Evolutionary conservation across 2,329 filamentous ascomycete species (phyloP).

Genomic region (Pezicula neosporulosa): DNA sequence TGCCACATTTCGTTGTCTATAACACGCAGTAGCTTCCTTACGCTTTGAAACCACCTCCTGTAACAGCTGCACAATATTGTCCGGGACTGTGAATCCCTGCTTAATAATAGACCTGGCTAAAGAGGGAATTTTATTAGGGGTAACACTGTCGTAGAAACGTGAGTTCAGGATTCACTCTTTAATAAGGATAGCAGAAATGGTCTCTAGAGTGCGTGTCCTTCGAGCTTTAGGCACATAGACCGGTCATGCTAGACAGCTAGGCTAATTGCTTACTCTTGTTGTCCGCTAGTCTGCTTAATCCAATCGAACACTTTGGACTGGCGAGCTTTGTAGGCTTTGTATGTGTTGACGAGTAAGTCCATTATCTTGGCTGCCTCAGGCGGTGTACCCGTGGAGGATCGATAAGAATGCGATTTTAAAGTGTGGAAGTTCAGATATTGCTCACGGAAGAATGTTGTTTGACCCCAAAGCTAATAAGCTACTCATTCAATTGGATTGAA

Average conservation of each 20-base stretch:
- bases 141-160: slow-evolving; percentile 4
- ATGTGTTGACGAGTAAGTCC: slow-evolving; percentile 7
- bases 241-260: not conserved
- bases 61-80: not conserved
- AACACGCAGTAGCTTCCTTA: slow-evolving; percentile 2
- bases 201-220: not conserved
- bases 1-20: not conserved
- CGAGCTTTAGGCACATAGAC: too few species aligned
- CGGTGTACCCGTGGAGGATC: too few species aligned
- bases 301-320: slow-evolving; percentile 9
- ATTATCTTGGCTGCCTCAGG: too few species aligned
- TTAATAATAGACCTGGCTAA: not conserved
- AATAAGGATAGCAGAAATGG: not conserved
- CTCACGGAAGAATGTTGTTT: too few species aligned
- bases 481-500: too few species aligned
- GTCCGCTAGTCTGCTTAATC: slow-evolving; percentile 7
- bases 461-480: too few species aligned
- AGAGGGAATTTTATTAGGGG: slow-evolving; percentile 5
- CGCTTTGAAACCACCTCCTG: not conserved
- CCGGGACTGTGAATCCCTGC: not conserved
- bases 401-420: too few species aligned
- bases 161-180: not conserved
- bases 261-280: not conserved
- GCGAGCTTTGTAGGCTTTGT: slow-evolving; percentile 12
- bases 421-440: too few species aligned